Base-by-base conservation (phyloP, 2,329 filamentous ascomycete genomes). In the Bipolaris gigantea region DNA sequence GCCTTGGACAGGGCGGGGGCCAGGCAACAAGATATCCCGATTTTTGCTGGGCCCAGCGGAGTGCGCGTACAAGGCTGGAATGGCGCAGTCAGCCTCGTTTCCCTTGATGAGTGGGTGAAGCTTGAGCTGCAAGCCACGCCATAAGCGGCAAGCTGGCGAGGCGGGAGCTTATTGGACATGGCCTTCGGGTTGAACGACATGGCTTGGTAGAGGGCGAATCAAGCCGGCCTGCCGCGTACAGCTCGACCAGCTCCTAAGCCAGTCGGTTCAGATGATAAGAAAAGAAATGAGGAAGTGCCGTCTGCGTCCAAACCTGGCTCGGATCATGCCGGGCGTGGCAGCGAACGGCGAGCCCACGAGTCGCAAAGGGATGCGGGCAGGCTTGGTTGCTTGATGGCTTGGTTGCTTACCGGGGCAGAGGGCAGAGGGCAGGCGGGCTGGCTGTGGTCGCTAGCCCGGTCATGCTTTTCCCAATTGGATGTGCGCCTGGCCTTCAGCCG, bases 31-130 rank as follows among this genome's bases (percentile, higher is more conserved):
- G 70, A 67, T 66, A 66, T 66, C 60, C 61, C 60, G 68, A 69
- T 62, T 66, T 68, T 70, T 56, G 64, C 65, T 67, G 63, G 58
- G 56, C 41, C 44, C 59, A 56, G 62, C 60, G 57, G 62, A 65
- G 64, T 62, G 69, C 40, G 39, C 65, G 65, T 59, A 69, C 72
- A 69, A 72, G 70, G 69, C 69, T 72, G 70, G 66, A 67, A 55
- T 51, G 61, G 63, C 65, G 63, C 61, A 69, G 66, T 72, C 70
- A 74, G 71, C 71, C 71, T 74, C 67, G 70, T 70, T 65, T 69
- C 61, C 64, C 67, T 66, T 71, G 59, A 64, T 69, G 66, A 73
- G 67, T 71, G 70, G 70, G 64, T 65, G 48, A 62, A 66, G 57
- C 63, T 61, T 59, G 60, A 57, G 35, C 62, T 72, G 69, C 68